Evolutionary conservation across 1,284 basidiomycete genomes (phyloP).

Genomic region (Microbotryomycetes sp.): DNA sequence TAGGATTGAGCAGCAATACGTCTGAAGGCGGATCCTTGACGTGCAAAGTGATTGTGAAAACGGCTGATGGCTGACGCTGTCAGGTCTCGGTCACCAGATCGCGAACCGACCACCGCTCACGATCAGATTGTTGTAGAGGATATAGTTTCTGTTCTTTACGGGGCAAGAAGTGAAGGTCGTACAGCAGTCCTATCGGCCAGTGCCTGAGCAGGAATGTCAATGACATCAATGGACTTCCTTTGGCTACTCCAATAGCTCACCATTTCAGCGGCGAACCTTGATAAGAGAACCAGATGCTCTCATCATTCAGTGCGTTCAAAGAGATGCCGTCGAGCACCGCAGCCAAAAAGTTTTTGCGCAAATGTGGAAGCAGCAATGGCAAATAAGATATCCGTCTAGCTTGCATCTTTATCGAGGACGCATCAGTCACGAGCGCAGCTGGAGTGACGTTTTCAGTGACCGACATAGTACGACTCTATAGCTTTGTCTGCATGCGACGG

Average conservation of each 20-base stretch:
- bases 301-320: conserved; percentile 58
- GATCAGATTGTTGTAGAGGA: no score
- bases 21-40: conserved; percentile 75
- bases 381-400: conserved; percentile 85
- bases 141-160: no score
- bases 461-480: conserved; percentile 67
- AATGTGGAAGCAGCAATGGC: conserved; percentile 76
- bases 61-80: neutral
- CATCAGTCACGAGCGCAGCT: conserved; percentile 33
- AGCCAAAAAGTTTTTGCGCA: conserved; percentile 75
- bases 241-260: no score
- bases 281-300: conserved; percentile 88
- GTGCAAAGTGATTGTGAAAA: conserved; percentile 62
- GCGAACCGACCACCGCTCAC: no score
- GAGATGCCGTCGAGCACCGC: conserved; percentile 78
- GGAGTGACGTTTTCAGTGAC: conserved; percentile 37
- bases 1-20: conserved; percentile 69
- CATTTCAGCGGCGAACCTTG: conserved; percentile 68
- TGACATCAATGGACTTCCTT: neutral
- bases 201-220: conserved; percentile 56
- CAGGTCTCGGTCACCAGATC: no score
- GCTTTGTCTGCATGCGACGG: conserved; percentile 77
- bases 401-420: conserved; percentile 42
- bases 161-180: conserved; percentile 53
- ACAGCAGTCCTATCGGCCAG: conserved; percentile 87